A percentile compares a stretch with the other conserved stretches of the same genome.
Evolutionary conservation across 139 green algal species (phyloP).

Genomic region (Chlorella ohadii): DNA sequence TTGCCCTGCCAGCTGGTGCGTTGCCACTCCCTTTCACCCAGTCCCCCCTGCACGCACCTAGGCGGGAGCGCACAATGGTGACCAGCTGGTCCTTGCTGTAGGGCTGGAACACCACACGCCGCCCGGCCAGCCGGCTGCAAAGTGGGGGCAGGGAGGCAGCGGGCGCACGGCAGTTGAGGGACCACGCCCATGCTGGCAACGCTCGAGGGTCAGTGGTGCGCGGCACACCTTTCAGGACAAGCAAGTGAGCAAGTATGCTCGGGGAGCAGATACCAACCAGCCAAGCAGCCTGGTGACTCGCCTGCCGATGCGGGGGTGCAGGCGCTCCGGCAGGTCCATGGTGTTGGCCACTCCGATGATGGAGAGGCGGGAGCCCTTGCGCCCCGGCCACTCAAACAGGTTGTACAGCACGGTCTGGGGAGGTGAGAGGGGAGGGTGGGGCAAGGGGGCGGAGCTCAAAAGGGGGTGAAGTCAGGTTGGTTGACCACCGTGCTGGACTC

Average conservation of each 20-base stretch:
- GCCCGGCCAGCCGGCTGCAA: constrained; percentile 61
- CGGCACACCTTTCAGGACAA: too few relatives aligned
- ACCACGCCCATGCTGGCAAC: too few relatives aligned
- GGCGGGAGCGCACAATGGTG: constrained; percentile 77
- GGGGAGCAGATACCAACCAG: too few relatives aligned
- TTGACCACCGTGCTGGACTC: too few relatives aligned
- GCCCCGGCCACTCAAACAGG: constrained; percentile 95
- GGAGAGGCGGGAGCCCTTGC: constrained; percentile 67
- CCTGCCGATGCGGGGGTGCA: constrained; percentile 90
- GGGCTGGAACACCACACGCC: constrained; percentile 82
- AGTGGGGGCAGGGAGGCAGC: not conserved
- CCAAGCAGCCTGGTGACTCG: not conserved
- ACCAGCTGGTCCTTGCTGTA: constrained; percentile 80
- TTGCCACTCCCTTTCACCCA: too few relatives aligned
- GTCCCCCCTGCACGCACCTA: too few relatives aligned
- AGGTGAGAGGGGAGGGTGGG: not conserved
- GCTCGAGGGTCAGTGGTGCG: too few relatives aligned
- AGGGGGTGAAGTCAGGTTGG: too few relatives aligned
- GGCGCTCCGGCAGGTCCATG: constrained; percentile 94
- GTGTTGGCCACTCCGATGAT: constrained; percentile 98
- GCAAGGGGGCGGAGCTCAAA: not conserved
- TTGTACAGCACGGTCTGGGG: constrained; percentile 79
- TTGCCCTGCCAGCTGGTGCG: too few relatives aligned
- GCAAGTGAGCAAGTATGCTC: too few relatives aligned
- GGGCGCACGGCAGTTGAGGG: too few relatives aligned